A percentile compares a stretch with the other conserved stretches of the same genome.
Evolutionary conservation across 441 rosid species (phyloP).

Genomic region (Biscutella auriculata): DNA sequence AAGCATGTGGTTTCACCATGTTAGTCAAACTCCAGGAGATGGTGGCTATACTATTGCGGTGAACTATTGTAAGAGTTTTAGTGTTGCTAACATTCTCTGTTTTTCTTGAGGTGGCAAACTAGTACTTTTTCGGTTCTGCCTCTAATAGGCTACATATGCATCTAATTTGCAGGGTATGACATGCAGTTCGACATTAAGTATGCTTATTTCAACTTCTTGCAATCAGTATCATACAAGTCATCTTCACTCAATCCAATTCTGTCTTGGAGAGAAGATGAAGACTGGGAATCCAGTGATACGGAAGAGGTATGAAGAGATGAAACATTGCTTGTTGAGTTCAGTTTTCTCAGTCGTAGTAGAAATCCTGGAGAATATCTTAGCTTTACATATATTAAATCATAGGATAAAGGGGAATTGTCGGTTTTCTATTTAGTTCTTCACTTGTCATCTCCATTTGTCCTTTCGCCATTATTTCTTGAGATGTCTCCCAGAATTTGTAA

Average conservation of each 20-base stretch:
- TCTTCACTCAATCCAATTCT: slow-evolving; percentile 12
- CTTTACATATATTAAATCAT: background rate
- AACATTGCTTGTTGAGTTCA: background rate
- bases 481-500: background rate
- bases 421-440: background rate
- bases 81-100: background rate
- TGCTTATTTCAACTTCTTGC: slow-evolving; percentile 82
- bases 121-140: background rate
- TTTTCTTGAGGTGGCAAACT: background rate
- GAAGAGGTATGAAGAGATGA: slow-evolving; percentile 11
- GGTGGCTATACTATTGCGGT: slow-evolving; percentile 60
- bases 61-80: slow-evolving; percentile 58
- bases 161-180: slow-evolving; percentile 63
- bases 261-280: slow-evolving; percentile 18
- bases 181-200: slow-evolving; percentile 89
- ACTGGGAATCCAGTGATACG: slow-evolving; percentile 15
- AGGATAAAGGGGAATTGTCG: background rate
- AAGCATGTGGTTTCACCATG: slow-evolving; percentile 97
- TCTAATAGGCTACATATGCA: background rate
- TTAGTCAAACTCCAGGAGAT: slow-evolving; percentile 63
- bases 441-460: slow-evolving; percentile 1
- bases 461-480: background rate
- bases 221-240: slow-evolving; percentile 32
- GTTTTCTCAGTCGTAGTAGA: background rate
- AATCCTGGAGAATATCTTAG: background rate